phyloP scores from a whole-genome alignment of 805 yeast genomes.

The Candida peoriensis region DNA sequence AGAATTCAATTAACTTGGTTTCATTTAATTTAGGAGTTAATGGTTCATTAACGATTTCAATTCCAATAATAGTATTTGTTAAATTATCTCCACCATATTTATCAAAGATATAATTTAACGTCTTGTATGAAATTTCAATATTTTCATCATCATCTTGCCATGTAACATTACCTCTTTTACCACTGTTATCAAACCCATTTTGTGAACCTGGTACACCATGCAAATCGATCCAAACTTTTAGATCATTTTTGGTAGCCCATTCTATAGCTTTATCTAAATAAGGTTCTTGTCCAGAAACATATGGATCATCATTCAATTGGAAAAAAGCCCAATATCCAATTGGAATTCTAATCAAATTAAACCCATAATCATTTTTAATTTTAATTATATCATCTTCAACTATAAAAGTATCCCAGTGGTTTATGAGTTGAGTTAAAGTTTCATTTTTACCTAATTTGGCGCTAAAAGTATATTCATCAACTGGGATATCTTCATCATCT shows the following conservation, averaged over 20 bases:
- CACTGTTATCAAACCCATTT: constrained; percentile 94
- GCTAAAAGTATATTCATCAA: constrained; percentile 77
- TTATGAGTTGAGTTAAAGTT: constrained; percentile 44
- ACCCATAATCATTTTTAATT: constrained; percentile 51
- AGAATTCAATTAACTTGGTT: constrained; percentile 26
- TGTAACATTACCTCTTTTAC: constrained; percentile 44
- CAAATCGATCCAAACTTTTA: constrained; percentile 85
- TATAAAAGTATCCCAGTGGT: constrained; percentile 79
- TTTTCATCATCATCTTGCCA: constrained; percentile 40
- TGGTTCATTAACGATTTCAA: constrained; percentile 72
- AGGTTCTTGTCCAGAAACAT: constrained; percentile 72
- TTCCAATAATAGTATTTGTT: constrained; percentile 59
- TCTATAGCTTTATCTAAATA: constrained; percentile 71
- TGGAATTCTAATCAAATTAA: constrained; percentile 86
- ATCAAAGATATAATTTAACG: constrained; percentile 43
- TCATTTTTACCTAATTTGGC: constrained; percentile 54
- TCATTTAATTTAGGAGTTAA: constrained; percentile 47
- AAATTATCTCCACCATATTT: constrained; percentile 46
- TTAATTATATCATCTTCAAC: constrained; percentile 64
- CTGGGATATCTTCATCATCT: constrained; percentile 47
- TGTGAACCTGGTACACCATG: constrained; percentile 98
- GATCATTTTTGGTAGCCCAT: constrained; percentile 60
- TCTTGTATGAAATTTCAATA: constrained; percentile 42
- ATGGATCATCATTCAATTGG: constrained; percentile 64
- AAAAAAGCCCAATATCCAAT: constrained; percentile 93